Percentiles rank a stretch among this genome's conserved stretches.
phyloP scores from a whole-genome alignment of 148 eudicot genomes.

The Rhododendron ferrugineum region DNA sequence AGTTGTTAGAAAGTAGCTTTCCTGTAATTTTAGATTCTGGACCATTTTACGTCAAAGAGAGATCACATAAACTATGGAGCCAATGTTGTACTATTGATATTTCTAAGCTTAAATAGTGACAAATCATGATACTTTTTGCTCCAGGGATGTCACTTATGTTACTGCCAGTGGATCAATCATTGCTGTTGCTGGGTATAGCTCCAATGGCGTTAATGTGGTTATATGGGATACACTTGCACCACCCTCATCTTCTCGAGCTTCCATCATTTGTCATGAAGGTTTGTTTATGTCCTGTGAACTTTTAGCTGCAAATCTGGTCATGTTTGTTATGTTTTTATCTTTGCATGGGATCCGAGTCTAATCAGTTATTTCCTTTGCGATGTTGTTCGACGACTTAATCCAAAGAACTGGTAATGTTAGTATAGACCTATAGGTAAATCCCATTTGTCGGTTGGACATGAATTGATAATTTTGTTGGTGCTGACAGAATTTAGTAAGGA shows the following conservation, averaged over 20 bases:
- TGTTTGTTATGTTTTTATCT: not conserved
- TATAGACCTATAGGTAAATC: not conserved
- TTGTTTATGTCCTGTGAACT: constrained; percentile 14
- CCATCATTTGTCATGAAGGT: constrained; percentile 99
- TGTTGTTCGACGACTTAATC: not conserved
- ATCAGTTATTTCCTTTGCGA: not conserved
- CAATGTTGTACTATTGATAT: not conserved
- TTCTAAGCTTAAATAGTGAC: not conserved
- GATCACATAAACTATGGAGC: not conserved
- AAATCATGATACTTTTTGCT: constrained; percentile 16
- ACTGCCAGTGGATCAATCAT: constrained; percentile 91
- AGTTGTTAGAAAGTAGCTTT: not conserved
- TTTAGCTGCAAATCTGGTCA: constrained; percentile 1
- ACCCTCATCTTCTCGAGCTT: constrained; percentile 84
- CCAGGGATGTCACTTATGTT: constrained; percentile 87
- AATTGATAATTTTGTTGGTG: not conserved
- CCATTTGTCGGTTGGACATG: not conserved
- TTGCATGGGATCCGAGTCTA: not conserved
- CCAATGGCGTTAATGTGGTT: constrained; percentile 79
- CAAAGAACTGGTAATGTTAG: not conserved
- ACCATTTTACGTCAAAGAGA: not conserved
- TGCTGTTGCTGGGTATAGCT: constrained; percentile 89
- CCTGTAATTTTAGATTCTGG: not conserved
- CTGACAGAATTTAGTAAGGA: not conserved
- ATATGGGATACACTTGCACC: constrained; percentile 99